Evolutionary conservation across 108 stramenopile species (phyloP), one percentile per base, ranked within the genome.

Genomic region (Cyclostephanos invisitatus): DNA sequence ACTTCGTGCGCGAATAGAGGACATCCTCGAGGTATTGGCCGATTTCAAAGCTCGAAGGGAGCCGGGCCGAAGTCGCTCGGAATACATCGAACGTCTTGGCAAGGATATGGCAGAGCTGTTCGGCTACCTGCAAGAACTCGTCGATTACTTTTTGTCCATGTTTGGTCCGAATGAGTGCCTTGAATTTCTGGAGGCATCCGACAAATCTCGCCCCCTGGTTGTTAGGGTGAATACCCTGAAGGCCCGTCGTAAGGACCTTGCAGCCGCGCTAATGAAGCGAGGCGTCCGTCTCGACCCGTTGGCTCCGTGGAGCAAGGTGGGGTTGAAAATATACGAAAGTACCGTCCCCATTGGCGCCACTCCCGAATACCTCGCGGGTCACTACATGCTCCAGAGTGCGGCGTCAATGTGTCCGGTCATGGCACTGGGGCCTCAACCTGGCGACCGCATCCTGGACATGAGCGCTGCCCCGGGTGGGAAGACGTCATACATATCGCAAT

Each of bases 351-450:
- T 99, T 57, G 99, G 99, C 17, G 99, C 99, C 7, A 99, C 99
- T 15, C 99, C 99, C 14, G 99, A 99, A 78, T 99, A 99, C 83
- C 84, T 99, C 51, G 90, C 95, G 35, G 99, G 99, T 7, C 95
- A 97, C 70, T 99, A 99, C 86, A 99, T 99, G 97, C 89, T 99
- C 50, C 99, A 99, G 73, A 91, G 95, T 68, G 98, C 99, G 6
- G 95, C 98, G 22, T 98, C 97, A 1, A 94, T 98, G 93, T 97
- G 94, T 68, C 98, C 98, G 0, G 97, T 98, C 3, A 81, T 99
- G 84, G 98, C 99, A 1, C 80, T 99, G 36, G 88, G 72, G 6
- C 98, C 98, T 14, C 86, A 93, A 67, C 97, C 97, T 27, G 94
- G 94, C 12, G 99, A 98, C 83, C 79, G 91, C 15, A 89, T 99